These are phyloP conservation scores for Sporothrix sp. DNA, from an alignment of 2,329 filamentous ascomycete species.

Conservation along the genomic window DNA sequence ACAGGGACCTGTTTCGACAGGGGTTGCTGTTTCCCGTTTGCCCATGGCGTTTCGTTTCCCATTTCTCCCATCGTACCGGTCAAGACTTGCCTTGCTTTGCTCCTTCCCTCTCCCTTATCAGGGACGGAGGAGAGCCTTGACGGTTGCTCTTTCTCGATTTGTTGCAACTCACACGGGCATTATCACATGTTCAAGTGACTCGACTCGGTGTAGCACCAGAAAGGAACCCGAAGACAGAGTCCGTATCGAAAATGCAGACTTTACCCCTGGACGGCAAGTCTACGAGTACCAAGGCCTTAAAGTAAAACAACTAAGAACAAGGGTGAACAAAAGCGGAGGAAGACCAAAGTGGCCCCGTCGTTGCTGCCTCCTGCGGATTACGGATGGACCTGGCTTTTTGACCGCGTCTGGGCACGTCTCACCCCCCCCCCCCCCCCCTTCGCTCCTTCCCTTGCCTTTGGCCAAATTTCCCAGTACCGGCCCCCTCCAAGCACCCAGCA, in stretches of 20 bases:
- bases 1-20: too few species aligned
- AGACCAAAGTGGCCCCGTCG: slow-evolving; percentile 1
- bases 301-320: slow-evolving; percentile 18
- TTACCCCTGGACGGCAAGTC: slow-evolving; percentile 7
- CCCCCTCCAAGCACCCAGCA: slow-evolving; percentile 6
- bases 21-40: background rate
- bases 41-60: background rate
- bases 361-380: slow-evolving; percentile 11
- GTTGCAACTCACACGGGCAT: background rate
- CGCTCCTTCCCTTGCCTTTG: slow-evolving; percentile 1
- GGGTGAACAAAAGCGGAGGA: slow-evolving; percentile 8
- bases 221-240: too few species aligned
- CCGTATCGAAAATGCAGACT: background rate
- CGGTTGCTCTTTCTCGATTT: background rate
- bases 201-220: too few species aligned
- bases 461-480: slow-evolving; percentile 4
- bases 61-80: background rate
- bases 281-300: slow-evolving; percentile 8
- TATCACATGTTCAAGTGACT: too few species aligned
- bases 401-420: too few species aligned
- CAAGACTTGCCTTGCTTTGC: background rate
- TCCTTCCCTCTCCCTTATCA: too few species aligned
- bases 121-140: background rate
- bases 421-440: background rate
- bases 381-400: too few species aligned